Percentiles rank a stretch among this genome's conserved stretches.
Conservation (phyloP, 2,329 filamentous ascomycete genomes). For the Phoma herbarum region DNA sequence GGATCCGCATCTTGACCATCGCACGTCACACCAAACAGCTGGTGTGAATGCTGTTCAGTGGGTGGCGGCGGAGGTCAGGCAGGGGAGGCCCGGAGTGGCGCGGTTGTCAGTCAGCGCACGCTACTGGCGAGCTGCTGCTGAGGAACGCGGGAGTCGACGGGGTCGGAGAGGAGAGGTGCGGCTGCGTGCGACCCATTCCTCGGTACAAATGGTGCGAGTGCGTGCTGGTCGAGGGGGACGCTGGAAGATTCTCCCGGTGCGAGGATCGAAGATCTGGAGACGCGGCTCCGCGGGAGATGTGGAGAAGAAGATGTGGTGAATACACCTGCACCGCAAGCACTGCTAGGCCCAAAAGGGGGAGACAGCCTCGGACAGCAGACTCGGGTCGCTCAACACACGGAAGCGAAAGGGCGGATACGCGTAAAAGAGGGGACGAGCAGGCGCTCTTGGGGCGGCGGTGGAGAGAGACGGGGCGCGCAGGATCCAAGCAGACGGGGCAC, state of each 20-base stretch:
- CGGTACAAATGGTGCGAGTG: slow-evolving; percentile 11
- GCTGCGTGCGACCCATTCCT: slow-evolving; percentile 41
- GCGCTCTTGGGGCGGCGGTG: slow-evolving; percentile 19
- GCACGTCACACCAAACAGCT: slow-evolving; percentile 11
- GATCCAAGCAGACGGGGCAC: slow-evolving; percentile 8
- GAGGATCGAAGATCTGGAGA: neutral
- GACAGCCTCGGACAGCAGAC: slow-evolving; percentile 18
- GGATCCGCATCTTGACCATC: slow-evolving; percentile 75
- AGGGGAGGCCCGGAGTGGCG: slow-evolving; percentile 17
- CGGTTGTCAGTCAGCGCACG: slow-evolving; percentile 30
- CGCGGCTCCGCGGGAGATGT: neutral
- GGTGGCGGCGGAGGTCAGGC: slow-evolving; percentile 9
- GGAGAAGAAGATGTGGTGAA: slow-evolving; percentile 24
- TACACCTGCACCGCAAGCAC: slow-evolving; percentile 21
- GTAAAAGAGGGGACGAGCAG: slow-evolving; percentile 41
- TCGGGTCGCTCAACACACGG: slow-evolving; percentile 6
- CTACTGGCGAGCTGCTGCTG: slow-evolving; percentile 23
- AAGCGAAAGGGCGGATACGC: slow-evolving; percentile 12
- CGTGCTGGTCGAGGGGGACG: neutral
- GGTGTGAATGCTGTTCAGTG: neutral
- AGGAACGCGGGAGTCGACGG: slow-evolving; percentile 23
- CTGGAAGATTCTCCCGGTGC: slow-evolving; percentile 4
- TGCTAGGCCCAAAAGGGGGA: slow-evolving; percentile 30
- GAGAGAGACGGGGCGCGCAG: slow-evolving; percentile 3
- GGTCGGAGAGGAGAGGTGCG: slow-evolving; percentile 21